These are phyloP conservation scores for Leucoagaricus sp. DNA, from an alignment of 1,284 basidiomycete species.

Conservation along the genomic window DNA sequence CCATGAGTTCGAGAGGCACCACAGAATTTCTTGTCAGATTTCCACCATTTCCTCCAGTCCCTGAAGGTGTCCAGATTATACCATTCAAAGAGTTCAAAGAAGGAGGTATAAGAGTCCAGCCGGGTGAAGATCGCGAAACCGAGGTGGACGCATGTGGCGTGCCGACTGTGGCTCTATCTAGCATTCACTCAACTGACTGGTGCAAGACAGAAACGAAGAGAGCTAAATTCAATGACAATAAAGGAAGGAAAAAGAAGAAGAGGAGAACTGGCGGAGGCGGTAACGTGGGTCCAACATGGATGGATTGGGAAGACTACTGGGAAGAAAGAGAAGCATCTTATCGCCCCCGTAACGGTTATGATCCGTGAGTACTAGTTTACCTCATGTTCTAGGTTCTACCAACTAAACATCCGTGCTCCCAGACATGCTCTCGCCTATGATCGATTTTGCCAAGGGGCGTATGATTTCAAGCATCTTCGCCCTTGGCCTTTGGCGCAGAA, in stretches of 20 bases:
- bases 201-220: constrained; percentile 44
- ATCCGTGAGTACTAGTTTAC: constrained; percentile 49
- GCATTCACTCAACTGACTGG: constrained; percentile 49
- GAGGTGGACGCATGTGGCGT: constrained; percentile 58
- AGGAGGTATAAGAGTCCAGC: constrained; percentile 50
- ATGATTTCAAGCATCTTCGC: constrained; percentile 54
- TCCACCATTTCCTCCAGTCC: constrained; percentile 60
- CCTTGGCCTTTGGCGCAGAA: constrained; percentile 43
- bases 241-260: constrained; percentile 14
- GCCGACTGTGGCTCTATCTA: constrained; percentile 52
- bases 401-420: background rate
- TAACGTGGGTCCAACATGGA: constrained; percentile 8
- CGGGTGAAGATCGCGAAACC: constrained; percentile 25
- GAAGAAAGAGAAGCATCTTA: constrained; percentile 47
- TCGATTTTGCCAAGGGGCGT: constrained; percentile 50
- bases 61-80: constrained; percentile 50
- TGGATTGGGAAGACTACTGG: constrained; percentile 66
- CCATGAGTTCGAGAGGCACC: background rate
- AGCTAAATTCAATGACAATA: constrained; percentile 33
- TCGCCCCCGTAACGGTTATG: constrained; percentile 28
- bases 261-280: constrained; percentile 23
- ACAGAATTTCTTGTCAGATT: constrained; percentile 32
- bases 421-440: constrained; percentile 47
- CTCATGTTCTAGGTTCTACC: background rate
- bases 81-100: constrained; percentile 61